Percentiles rank a stretch among this genome's conserved stretches.
These are phyloP conservation scores for Termitomyces sp. DNA, from an alignment of 768 basidiomycete species.

Conservation along the genomic window DNA sequence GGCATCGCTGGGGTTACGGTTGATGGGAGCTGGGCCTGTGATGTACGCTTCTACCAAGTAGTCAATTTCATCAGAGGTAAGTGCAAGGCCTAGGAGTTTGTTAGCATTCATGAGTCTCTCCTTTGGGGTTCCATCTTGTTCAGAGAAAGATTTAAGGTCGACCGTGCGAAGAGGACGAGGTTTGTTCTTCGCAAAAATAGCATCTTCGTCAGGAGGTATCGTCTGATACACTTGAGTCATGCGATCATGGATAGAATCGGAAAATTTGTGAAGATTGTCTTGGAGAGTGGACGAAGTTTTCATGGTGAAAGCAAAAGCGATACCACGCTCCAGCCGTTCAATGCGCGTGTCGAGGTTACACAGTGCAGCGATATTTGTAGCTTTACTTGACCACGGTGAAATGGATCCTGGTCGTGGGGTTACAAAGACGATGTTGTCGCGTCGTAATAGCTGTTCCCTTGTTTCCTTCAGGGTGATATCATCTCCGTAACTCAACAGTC, in stretches of 20 bases:
- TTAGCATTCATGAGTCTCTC: constrained; percentile 73
- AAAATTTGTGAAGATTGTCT: constrained; percentile 45
- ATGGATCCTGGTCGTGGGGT: constrained; percentile 85
- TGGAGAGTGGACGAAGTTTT: constrained; percentile 35
- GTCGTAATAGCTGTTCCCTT: constrained; percentile 24
- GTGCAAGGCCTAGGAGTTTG: constrained; percentile 80
- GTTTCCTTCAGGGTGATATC: constrained; percentile 48
- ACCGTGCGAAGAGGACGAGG: constrained; percentile 29
- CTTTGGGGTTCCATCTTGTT: constrained; percentile 36
- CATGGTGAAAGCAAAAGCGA: constrained; percentile 55
- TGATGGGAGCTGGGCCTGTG: constrained; percentile 57
- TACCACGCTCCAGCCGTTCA: constrained; percentile 82
- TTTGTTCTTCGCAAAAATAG: constrained; percentile 52
- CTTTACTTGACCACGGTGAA: constrained; percentile 99
- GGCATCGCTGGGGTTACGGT: constrained; percentile 90
- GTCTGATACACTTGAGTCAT: constrained; percentile 87
- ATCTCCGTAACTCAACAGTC: constrained; percentile 83
- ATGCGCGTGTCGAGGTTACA: constrained; percentile 75
- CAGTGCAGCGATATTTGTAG: constrained; percentile 87
- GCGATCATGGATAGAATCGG: constrained; percentile 82
- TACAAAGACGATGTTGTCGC: constrained; percentile 56
- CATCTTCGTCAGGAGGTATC: constrained; percentile 48
- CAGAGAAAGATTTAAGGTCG: constrained; percentile 41
- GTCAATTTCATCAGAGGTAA: constrained; percentile 84
- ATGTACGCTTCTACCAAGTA: constrained; percentile 90